A percentile compares a stretch with the other conserved stretches of the same genome.
phyloP scores from a whole-genome alignment of 169 alveolate species.

The Plasmodium billcollinsi region DNA sequence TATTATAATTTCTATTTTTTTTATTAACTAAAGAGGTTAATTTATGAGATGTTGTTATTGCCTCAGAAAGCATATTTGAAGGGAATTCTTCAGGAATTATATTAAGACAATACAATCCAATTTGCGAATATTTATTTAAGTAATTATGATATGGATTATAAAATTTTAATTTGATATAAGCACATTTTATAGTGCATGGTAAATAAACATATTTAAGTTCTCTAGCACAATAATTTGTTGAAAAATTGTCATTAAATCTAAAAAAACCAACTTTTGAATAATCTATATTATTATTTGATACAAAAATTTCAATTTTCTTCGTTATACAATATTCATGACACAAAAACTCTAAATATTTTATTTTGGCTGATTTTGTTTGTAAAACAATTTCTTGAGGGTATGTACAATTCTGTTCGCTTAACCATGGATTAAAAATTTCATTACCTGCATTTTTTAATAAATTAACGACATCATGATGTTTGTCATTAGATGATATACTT shows the following conservation, averaged over 20 bases:
- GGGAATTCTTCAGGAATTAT: constrained; percentile 70
- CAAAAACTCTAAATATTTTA: constrained; percentile 70
- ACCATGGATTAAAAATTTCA: constrained; percentile 66
- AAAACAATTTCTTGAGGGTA: constrained; percentile 72
- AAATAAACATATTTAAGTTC: constrained; percentile 77
- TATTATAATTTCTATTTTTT: constrained; percentile 29
- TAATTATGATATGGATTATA: constrained; percentile 51
- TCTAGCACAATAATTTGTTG: constrained; percentile 75
- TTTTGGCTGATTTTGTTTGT: constrained; percentile 68
- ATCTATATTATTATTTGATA: constrained; percentile 68
- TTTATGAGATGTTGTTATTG: constrained; percentile 34
- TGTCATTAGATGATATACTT: constrained; percentile 69
- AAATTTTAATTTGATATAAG: constrained; percentile 61
- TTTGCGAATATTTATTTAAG: constrained; percentile 52
- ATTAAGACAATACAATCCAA: constrained; percentile 67
- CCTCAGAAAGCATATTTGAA: constrained; percentile 29
- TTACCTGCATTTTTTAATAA: constrained; percentile 45
- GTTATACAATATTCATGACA: constrained; percentile 72
- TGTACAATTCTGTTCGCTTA: constrained; percentile 64
- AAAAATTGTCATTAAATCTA: constrained; percentile 72
- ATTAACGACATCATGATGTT: constrained; percentile 59
- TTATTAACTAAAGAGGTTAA: constrained; percentile 36
- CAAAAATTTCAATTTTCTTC: constrained; percentile 72
- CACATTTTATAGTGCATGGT: constrained; percentile 74
- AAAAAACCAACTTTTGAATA: constrained; percentile 69